phyloP scores from a whole-genome alignment of 192 early-diverging fungal species.

The Gryganskiella cystojenkinii region DNA sequence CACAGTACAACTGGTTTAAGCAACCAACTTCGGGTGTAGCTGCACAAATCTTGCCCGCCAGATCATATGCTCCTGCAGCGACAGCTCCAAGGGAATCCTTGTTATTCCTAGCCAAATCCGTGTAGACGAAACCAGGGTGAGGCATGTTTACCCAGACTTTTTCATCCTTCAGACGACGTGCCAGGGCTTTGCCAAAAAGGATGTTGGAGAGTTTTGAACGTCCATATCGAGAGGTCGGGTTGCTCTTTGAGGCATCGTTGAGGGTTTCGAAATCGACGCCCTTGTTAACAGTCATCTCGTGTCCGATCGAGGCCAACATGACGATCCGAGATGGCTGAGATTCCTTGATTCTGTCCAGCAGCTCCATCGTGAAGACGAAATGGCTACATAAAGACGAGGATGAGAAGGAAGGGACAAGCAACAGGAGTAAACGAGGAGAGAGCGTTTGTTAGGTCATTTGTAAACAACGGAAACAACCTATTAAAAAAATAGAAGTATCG shows the following conservation, averaged over 20 bases:
- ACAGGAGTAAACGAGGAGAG: too few species aligned
- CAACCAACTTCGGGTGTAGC: slow-evolving; percentile 53
- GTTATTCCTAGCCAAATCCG: slow-evolving; percentile 54
- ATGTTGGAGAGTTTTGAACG: slow-evolving; percentile 66
- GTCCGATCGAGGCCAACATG: slow-evolving; percentile 53
- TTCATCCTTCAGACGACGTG: slow-evolving; percentile 46
- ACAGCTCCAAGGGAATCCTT: neutral
- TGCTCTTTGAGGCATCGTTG: slow-evolving; percentile 26
- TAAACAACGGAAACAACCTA: too few species aligned
- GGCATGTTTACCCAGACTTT: slow-evolving; percentile 54
- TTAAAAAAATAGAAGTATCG: neutral
- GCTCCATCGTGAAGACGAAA: slow-evolving; percentile 50
- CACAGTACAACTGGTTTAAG: slow-evolving; percentile 60
- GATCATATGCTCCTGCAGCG: slow-evolving; percentile 16
- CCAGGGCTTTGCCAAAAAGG: slow-evolving; percentile 62
- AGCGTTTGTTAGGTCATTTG: too few species aligned
- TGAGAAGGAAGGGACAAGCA: neutral
- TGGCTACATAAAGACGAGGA: slow-evolving; percentile 51
- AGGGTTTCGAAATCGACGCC: slow-evolving; percentile 60
- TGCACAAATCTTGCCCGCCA: slow-evolving; percentile 41
- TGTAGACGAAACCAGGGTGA: slow-evolving; percentile 67
- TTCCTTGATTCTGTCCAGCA: slow-evolving; percentile 42
- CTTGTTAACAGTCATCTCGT: slow-evolving; percentile 31
- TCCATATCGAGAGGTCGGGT: slow-evolving; percentile 52
- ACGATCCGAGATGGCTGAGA: slow-evolving; percentile 54